Base-by-base conservation (phyloP, 2,329 filamentous ascomycete genomes). In the Fusarium sp. region DNA sequence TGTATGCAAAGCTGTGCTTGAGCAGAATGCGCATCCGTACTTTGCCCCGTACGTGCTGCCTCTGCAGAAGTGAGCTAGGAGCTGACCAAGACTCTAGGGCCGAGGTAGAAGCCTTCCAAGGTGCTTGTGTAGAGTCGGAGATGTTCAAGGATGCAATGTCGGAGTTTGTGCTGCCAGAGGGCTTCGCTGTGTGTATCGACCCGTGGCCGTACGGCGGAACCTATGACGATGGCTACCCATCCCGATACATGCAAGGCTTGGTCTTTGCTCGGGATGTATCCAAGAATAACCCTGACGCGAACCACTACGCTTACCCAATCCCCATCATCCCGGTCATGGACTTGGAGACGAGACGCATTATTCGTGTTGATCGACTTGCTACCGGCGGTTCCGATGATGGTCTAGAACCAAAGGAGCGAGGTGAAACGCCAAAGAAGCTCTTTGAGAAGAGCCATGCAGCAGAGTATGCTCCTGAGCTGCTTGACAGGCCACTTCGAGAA, bases 181-280 rank as follows among this genome's bases (percentile, higher is more conserved):
- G 77, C 63, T 79, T 80, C 47, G 61, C 68, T 32, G 68, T 81
- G 46, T 74, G 73, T 13, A 80, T 82, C 61, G 79, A 82, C 84
- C 60, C 84, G 0, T 93, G 89, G 90, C 91, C 91, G 33, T 93
- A 92, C 61, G 79, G 80, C 11, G 78, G 78, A 3, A 72, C 73
- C 1, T 76, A 79, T 48, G 67, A 69, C 4, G 78, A 78, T 43
- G 71, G 71, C 3, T 48, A 55, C 13, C 32, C 44, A 8, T 56
- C 49, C 6, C 77, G 79, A 14, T 77, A 76, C 49, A 80, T 84
- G 77, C 80, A 82, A 44, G 82, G 80, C 36, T 74, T 84, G 2
- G 77, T 82, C 37, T 84, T 80, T 63, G 79, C 78, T n/a, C 74
- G 74, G 11, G 76, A 81, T 54, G 54, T 72, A 4, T 70, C 73